A percentile compares a stretch with the other conserved stretches of the same genome.
phyloP scores from a whole-genome alignment of 2,329 filamentous ascomycete genomes.

The Trichocomaceae sp. region DNA sequence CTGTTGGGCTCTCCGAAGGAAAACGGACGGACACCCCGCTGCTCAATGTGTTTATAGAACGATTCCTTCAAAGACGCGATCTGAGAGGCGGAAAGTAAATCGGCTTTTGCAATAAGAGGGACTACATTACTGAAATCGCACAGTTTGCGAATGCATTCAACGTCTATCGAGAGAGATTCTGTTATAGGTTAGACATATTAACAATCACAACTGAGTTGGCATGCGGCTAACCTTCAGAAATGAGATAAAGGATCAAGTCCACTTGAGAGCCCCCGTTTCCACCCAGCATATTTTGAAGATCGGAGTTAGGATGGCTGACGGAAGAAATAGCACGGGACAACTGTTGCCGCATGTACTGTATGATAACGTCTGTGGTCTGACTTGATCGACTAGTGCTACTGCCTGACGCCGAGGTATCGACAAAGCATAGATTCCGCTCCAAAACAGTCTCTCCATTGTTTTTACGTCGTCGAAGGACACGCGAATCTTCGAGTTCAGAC shows the following conservation, averaged over 20 bases:
- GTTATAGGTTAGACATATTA: constrained; percentile 8
- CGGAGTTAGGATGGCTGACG: constrained; percentile 59
- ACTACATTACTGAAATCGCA: constrained; percentile 74
- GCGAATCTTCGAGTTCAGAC: constrained; percentile 66
- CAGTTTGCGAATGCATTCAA: constrained; percentile 65
- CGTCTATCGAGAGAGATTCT: constrained; percentile 58
- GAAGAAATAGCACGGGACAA: constrained; percentile 58
- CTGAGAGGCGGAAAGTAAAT: constrained; percentile 57
- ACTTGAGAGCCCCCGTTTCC: constrained; percentile 77
- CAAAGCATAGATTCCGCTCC: constrained; percentile 88
- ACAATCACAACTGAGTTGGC: neutral
- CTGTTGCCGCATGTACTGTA: constrained; percentile 67
- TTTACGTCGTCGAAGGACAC: constrained; percentile 55
- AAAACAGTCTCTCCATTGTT: constrained; percentile 70
- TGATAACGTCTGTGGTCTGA: constrained; percentile 49
- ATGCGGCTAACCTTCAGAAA: constrained; percentile 57
- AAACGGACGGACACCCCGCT: constrained; percentile 57
- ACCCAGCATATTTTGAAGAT: constrained; percentile 70
- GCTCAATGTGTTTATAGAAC: constrained; percentile 27
- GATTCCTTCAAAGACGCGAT: constrained; percentile 53
- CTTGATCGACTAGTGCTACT: constrained; percentile 50
- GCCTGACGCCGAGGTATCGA: constrained; percentile 65
- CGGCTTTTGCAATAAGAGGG: constrained; percentile 70
- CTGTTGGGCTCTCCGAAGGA: constrained; percentile 48
- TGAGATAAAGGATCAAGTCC: constrained; percentile 77